phyloP scores from a whole-genome alignment of 441 rosid genomes.

The Cnidoscolus chayamansa region DNA sequence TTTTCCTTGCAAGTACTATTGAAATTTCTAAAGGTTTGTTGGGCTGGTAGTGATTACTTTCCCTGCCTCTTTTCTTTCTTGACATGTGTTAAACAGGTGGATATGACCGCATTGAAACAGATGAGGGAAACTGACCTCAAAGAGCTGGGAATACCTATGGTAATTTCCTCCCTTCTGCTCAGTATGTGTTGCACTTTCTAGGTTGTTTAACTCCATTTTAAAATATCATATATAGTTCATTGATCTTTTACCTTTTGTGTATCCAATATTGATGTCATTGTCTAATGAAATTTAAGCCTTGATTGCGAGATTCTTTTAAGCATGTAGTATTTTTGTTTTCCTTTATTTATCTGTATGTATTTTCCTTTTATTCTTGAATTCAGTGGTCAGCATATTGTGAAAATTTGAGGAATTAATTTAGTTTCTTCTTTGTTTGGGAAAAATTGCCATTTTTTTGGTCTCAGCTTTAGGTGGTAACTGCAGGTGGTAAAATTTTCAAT shows the following conservation, averaged over 20 bases:
- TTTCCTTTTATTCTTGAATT: constrained; percentile 1
- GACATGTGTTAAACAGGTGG: constrained; percentile 49
- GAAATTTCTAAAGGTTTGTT: neutral
- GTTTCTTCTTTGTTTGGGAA: neutral
- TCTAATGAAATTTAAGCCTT: neutral
- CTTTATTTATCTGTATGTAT: neutral
- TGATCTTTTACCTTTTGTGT: neutral
- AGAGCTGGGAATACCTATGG: constrained; percentile 96
- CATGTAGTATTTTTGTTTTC: neutral
- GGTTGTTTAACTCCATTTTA: neutral
- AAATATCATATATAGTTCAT: neutral
- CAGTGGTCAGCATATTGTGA: neutral
- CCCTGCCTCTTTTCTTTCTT: too few relatives aligned
- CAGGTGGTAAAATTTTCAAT: too few relatives aligned
- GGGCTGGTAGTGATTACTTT: neutral
- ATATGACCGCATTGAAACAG: constrained; percentile 81
- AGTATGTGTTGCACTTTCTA: neutral
- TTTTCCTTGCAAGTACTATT: neutral
- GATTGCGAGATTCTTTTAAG: neutral
- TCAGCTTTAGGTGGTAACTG: neutral
- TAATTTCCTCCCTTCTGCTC: constrained; percentile 24
- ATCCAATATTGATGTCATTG: too few relatives aligned
- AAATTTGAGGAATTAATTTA: neutral
- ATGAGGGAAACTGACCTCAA: constrained; percentile 90
- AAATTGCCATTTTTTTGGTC: neutral